These are phyloP conservation scores for Sungouiozyma intestinalis DNA, from an alignment of 805 yeast genomes.

Conservation along the genomic window DNA sequence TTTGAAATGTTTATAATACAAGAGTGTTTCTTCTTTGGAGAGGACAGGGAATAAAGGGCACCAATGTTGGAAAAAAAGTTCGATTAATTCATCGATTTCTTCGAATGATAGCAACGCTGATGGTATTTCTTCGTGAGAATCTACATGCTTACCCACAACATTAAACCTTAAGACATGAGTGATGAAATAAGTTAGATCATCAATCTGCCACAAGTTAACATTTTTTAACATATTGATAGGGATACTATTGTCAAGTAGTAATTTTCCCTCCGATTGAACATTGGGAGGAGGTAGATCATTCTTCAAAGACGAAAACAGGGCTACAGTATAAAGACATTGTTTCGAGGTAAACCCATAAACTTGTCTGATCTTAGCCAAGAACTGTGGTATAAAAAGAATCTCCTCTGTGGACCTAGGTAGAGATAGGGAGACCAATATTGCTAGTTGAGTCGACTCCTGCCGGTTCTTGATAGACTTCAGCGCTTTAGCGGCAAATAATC, in stretches of 20 bases:
- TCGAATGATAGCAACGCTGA: too few species aligned
- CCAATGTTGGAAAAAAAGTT: constrained; percentile 71
- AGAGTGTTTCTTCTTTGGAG: constrained; percentile 58
- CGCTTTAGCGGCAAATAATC: constrained; percentile 58
- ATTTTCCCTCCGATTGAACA: neutral
- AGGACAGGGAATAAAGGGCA: constrained; percentile 57
- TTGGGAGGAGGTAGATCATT: constrained; percentile 37
- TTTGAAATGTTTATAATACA: constrained; percentile 35
- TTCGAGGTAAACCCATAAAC: constrained; percentile 62
- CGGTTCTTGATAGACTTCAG: constrained; percentile 47
- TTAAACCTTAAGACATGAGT: constrained; percentile 16
- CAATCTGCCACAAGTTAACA: constrained; percentile 22
- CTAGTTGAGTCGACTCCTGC: constrained; percentile 38
- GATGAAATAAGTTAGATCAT: constrained; percentile 19
- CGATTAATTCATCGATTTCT: constrained; percentile 52
- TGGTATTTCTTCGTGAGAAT: too few species aligned
- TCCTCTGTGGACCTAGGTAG: constrained; percentile 73
- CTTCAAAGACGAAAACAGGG: constrained; percentile 59
- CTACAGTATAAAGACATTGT: constrained; percentile 61
- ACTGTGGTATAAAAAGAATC: constrained; percentile 61
- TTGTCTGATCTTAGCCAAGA: constrained; percentile 58
- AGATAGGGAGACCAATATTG: constrained; percentile 56
- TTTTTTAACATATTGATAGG: constrained; percentile 11
- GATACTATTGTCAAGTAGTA: constrained; percentile 3
- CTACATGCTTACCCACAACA: too few species aligned